phyloP scores from a whole-genome alignment of 2,329 filamentous ascomycete genomes.

The Fusarium aywerte region DNA sequence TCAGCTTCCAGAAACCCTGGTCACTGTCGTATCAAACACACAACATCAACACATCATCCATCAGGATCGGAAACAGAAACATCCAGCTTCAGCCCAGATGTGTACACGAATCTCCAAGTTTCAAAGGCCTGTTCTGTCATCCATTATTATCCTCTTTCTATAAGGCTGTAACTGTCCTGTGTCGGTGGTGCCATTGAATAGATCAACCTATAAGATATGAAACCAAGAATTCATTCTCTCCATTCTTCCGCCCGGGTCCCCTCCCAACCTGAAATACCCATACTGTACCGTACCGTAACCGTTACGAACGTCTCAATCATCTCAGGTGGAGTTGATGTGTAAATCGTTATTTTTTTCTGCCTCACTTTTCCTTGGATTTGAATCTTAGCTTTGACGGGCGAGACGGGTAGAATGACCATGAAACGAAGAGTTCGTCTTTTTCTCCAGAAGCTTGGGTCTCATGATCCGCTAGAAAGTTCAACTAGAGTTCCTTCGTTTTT shows the following conservation, averaged over 20 bases:
- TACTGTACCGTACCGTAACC: conserved; percentile 7
- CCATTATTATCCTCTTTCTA: conserved; percentile 24
- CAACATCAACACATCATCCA: conserved; percentile 8
- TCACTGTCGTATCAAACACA: conserved; percentile 25
- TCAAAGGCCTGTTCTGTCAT: conserved; percentile 26
- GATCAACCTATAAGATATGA: conserved; percentile 2
- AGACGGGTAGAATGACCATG: not conserved
- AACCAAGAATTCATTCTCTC: conserved; percentile 11
- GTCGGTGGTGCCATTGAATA: not conserved
- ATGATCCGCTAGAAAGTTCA: conserved; percentile 15
- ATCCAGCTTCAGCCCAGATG: conserved; percentile 17
- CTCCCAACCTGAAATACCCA: conserved; percentile 1
- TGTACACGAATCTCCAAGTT: conserved; percentile 35
- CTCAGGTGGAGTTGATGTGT: conserved; percentile 29
- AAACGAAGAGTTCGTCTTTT: not conserved
- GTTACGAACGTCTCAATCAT: conserved; percentile 18
- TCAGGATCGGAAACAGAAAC: conserved; percentile 30
- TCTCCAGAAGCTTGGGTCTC: conserved; percentile 21
- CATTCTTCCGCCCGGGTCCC: not conserved
- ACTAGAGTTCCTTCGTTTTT: not conserved
- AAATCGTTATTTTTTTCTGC: conserved; percentile 29
- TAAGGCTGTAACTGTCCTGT: conserved; percentile 14
- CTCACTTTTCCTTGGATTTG: conserved; percentile 11
- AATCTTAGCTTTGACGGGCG: conserved; percentile 7
- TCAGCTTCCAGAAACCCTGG: conserved; percentile 15